A percentile compares a stretch with the other conserved stretches of the same genome.
Evolutionary conservation across 2,329 filamentous ascomycete genomes (phyloP).

Genomic region (Ambrosiella beaveri): DNA sequence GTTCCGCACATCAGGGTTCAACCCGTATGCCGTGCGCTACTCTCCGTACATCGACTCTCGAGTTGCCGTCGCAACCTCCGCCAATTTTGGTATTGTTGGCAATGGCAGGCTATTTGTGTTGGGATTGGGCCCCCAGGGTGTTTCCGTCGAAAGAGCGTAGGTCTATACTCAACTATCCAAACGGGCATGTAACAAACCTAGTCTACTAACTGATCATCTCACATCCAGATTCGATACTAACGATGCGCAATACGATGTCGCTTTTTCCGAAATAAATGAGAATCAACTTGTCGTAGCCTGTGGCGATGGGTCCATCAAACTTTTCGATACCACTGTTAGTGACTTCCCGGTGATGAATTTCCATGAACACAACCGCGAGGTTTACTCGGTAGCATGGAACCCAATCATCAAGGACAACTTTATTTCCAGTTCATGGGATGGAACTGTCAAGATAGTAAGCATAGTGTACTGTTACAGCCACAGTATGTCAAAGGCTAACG

Average conservation of each 20-base stretch:
- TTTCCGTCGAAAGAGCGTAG: conserved; percentile 65
- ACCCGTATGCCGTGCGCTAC: conserved; percentile 95
- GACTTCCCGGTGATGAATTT: conserved; percentile 84
- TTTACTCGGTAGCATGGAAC: conserved; percentile 88
- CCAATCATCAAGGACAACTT: conserved; percentile 81
- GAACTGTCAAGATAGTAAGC: conserved; percentile 69
- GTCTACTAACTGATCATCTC: not conserved
- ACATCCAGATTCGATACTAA: conserved; percentile 72
- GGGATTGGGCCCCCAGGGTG: conserved; percentile 60
- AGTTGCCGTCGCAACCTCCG: conserved; percentile 74
- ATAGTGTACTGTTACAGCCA: not conserved
- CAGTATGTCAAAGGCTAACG: not conserved
- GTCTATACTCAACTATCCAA: not conserved
- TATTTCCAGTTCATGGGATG: conserved; percentile 86
- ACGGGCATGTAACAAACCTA: not conserved
- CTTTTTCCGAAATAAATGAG: conserved; percentile 93
- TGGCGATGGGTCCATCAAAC: conserved; percentile 85
- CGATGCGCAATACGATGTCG: conserved; percentile 84
- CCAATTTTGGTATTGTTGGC: conserved; percentile 93
- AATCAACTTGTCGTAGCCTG: conserved; percentile 80
- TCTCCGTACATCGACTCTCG: conserved; percentile 95
- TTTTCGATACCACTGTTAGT: conserved; percentile 70
- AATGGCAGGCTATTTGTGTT: conserved; percentile 83
- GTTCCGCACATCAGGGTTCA: conserved; percentile 83
- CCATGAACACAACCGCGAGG: conserved; percentile 83